Conservation (phyloP, 1,284 basidiomycete genomes). For the Malassezia sympodialis region DNA sequence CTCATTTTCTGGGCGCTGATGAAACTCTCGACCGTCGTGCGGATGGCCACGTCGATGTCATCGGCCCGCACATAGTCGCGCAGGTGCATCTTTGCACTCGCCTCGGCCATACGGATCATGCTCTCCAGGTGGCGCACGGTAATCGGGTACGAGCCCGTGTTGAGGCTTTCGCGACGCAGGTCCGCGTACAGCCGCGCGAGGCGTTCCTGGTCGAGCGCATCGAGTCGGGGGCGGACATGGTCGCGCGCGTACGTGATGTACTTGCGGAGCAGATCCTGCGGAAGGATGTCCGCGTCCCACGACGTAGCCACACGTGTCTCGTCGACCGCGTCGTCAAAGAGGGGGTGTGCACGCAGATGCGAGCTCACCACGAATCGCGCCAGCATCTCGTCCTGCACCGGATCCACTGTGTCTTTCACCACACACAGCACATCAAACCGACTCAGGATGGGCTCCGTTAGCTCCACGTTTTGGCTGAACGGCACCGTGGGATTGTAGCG, state of each 20-base stretch:
- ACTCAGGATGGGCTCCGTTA: slow-evolving; percentile 97
- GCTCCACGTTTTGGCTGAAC: slow-evolving; percentile 95
- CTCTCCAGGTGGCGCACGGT: slow-evolving; percentile 95
- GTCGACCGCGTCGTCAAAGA: slow-evolving; percentile 74
- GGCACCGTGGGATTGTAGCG: slow-evolving; percentile 51
- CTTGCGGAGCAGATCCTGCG: slow-evolving; percentile 91
- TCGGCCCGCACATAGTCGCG: slow-evolving; percentile 89
- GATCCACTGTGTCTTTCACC: slow-evolving; percentile 93
- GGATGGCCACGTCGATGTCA: slow-evolving; percentile 94
- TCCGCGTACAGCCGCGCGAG: slow-evolving; percentile 90
- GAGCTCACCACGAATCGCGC: slow-evolving; percentile 94
- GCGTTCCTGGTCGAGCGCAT: slow-evolving; percentile 91
- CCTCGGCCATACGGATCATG: slow-evolving; percentile 98
- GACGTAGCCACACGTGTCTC: slow-evolving; percentile 75
- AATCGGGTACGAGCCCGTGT: slow-evolving; percentile 94
- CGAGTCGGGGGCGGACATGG: slow-evolving; percentile 79
- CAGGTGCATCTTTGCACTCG: slow-evolving; percentile 94
- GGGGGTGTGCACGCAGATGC: slow-evolving; percentile 85
- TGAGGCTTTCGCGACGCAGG: slow-evolving; percentile 84
- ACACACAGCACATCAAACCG: slow-evolving; percentile 97
- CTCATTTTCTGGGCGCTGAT: slow-evolving; percentile 94
- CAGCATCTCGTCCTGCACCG: slow-evolving; percentile 88
- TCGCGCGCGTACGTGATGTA: slow-evolving; percentile 99
- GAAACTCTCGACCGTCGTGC: slow-evolving; percentile 86
- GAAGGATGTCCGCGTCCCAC: slow-evolving; percentile 72